Percentiles rank a stretch among this genome's conserved stretches.
Evolutionary conservation across 1,284 basidiomycete species (phyloP).

Genomic region (Sporisorium exsertum): DNA sequence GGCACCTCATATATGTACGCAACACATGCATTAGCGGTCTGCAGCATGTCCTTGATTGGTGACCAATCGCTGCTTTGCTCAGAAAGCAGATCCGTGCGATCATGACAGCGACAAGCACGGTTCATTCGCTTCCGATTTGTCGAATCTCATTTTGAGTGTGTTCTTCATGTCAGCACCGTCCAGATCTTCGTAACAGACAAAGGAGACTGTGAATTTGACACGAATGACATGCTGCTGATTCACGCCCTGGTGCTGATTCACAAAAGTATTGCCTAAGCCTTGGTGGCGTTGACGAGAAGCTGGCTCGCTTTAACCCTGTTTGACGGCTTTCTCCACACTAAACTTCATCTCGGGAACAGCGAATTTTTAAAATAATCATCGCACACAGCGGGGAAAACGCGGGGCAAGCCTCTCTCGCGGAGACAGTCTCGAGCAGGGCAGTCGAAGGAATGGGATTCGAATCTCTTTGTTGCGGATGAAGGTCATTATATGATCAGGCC

Average conservation of each 20-base stretch:
- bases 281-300: background rate
- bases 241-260: slow-evolving; percentile 4
- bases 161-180: background rate
- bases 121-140: background rate
- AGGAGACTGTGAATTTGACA: background rate
- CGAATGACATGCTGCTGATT: slow-evolving; percentile 10
- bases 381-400: too few species aligned
- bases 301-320: background rate
- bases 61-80: too few species aligned
- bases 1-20: background rate
- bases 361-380: too few species aligned
- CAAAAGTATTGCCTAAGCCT: background rate
- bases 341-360: background rate
- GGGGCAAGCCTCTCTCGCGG: too few species aligned
- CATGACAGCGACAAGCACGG: background rate
- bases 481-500: too few species aligned
- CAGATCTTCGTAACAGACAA: background rate
- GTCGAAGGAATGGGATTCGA: too few species aligned
- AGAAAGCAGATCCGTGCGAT: background rate
- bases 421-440: background rate
- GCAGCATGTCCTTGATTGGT: too few species aligned
- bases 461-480: too few species aligned
- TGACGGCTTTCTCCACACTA: background rate
- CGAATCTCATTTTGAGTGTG: background rate
- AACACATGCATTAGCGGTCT: background rate